Evolutionary conservation across 495 filamentous ascomycete genomes (phyloP), one percentile per base, ranked within the genome.

Genomic region (Aspergillus sclerotioniger): DNA sequence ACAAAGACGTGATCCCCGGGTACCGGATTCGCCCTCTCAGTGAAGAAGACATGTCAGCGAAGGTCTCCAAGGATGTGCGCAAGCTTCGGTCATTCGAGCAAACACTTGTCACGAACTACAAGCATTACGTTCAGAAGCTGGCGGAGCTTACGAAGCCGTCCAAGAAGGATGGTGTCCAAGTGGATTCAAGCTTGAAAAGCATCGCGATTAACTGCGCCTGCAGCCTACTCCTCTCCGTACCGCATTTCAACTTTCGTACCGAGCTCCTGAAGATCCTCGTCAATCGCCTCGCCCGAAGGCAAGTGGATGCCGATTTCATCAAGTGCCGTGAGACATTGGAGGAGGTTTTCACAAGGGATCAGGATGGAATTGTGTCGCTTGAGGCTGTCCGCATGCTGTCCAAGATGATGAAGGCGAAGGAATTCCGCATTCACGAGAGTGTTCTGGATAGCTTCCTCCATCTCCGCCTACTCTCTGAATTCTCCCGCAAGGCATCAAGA

Each of bases 231-330:
- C 76, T 83, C 12, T 76, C 85, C 1, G 90, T 96, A 6, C 90
- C 94, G 10, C 95, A 98, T 75, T 98, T 98, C 83, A 98, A 98
- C 74, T 96, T 94, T 72, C 83, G 95, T 8, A 79, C 77, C 29
- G 95, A 98, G 31, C 76, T 98, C 28, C 71, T 98, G 37, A 89
- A 89, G 74, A 91, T 98, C 41, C 65, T 98, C 32, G 84, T 96
- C 33, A 86, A 87, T 61, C 92, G 92, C 53, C 78, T 98, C 8
- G 90, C 90, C 62, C 77, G 72, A 29, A 83, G 80, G 61, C 81
- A 78, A 21, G 65, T 87, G 0, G 90, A 96, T 67, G 78, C 76
- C 1, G 86, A 92, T 45, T 92, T 89, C 53, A 61, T 82, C 63
- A 94, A 90, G 69, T 96, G 92, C 67, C 82, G 85, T 15, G 81